A percentile compares a stretch with the other conserved stretches of the same genome.
Evolutionary conservation across 495 filamentous ascomycete species (phyloP).

Genomic region (Aspergillus kassunensis): DNA sequence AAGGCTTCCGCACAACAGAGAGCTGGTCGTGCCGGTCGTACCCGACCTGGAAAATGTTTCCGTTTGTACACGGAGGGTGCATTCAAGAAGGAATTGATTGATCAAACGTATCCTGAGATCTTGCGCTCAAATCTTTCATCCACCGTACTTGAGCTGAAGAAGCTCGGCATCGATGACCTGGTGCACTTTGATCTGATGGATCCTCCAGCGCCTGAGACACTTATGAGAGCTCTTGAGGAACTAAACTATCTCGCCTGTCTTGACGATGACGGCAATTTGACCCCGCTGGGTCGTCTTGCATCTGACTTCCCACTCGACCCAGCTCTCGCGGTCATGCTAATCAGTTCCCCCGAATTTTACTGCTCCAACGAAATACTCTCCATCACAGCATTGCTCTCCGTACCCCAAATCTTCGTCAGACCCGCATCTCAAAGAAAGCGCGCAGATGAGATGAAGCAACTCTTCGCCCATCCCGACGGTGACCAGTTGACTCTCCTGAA

Average conservation of each 20-base stretch:
- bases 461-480: slow-evolving; percentile 89
- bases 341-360: slow-evolving; percentile 94
- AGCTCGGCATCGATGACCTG: slow-evolving; percentile 90
- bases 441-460: slow-evolving; percentile 96
- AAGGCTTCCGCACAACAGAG: slow-evolving; percentile 98
- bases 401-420: slow-evolving; percentile 90
- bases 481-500: slow-evolving; percentile 97
- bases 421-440: slow-evolving; percentile 77
- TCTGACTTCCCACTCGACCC: slow-evolving; percentile 97
- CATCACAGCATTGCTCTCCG: slow-evolving; percentile 88
- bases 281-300: slow-evolving; percentile 75
- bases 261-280: slow-evolving; percentile 93
- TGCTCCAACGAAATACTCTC: slow-evolving; percentile 98
- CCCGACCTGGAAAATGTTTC: slow-evolving; percentile 95
- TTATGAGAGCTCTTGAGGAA: slow-evolving; percentile 98
- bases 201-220: slow-evolving; percentile 93
- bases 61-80: slow-evolving; percentile 92
- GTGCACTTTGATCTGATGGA: slow-evolving; percentile 99
- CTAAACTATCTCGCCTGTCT: slow-evolving; percentile 96
- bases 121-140: slow-evolving; percentile 89
- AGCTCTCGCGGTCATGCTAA: slow-evolving; percentile 94
- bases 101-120: slow-evolving; percentile 94
- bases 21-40: slow-evolving; percentile 98
- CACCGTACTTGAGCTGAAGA: slow-evolving; percentile 95
- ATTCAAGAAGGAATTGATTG: slow-evolving; percentile 97